A percentile compares a stretch with the other conserved stretches of the same genome.
Evolutionary conservation across 345 rosid species (phyloP).

Genomic region (Aegle marmelos): DNA sequence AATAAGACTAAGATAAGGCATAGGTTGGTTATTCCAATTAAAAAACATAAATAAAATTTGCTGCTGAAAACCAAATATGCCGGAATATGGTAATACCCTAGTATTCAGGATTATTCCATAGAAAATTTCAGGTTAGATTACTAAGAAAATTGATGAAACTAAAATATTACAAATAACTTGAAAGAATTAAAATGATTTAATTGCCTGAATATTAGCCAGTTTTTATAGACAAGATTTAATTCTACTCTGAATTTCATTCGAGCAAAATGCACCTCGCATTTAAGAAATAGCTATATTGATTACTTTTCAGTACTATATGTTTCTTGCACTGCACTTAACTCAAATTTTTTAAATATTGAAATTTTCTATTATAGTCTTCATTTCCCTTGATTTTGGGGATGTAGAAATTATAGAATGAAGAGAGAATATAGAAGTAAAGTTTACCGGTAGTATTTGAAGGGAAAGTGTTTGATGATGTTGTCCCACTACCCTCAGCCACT

Average conservation of each 20-base stretch:
- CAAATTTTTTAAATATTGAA: too few species aligned
- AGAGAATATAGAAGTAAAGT: neutral
- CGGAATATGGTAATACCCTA: slow-evolving; percentile 3
- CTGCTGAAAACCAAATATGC: slow-evolving; percentile 11
- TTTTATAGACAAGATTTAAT: neutral
- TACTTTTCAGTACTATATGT: too few species aligned
- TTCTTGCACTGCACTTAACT: neutral
- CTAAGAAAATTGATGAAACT: neutral
- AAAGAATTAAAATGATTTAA: neutral
- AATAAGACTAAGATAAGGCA: slow-evolving; percentile 64
- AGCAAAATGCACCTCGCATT: neutral
- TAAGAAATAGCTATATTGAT: neutral
- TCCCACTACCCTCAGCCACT: slow-evolving; percentile 24
- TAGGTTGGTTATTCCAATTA: slow-evolving; percentile 47
- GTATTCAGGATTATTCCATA: neutral
- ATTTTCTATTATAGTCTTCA: neutral
- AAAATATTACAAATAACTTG: neutral
- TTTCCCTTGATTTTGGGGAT: neutral
- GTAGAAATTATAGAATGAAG: neutral
- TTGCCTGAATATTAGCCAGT: neutral
- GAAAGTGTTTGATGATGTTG: slow-evolving; percentile 26
- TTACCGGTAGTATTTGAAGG: slow-evolving; percentile 44
- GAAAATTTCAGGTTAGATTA: neutral
- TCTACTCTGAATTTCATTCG: neutral
- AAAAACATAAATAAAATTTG: neutral